Conservation (phyloP, 2,329 filamentous ascomycete species). For the Hypoxylon sp. region DNA sequence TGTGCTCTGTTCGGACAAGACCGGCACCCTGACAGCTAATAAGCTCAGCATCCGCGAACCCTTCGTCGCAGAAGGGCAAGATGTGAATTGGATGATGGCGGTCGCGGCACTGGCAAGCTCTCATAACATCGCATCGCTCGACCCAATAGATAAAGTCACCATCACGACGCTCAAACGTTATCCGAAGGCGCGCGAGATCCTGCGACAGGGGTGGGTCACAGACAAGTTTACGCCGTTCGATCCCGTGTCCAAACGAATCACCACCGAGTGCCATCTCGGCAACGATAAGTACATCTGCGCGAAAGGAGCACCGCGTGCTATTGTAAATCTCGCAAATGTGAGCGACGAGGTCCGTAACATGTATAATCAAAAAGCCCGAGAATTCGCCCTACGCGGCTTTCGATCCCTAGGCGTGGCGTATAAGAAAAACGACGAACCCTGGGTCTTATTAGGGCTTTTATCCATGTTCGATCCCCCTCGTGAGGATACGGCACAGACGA, state of each 20-base stretch:
- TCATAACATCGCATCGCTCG: conserved; percentile 83
- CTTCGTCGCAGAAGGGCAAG: conserved; percentile 81
- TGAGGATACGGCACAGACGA: conserved; percentile 84
- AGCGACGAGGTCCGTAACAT: conserved; percentile 74
- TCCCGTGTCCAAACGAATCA: conserved; percentile 85
- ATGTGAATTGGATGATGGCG: conserved; percentile 89
- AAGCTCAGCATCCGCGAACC: conserved; percentile 84
- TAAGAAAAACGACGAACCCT: conserved; percentile 81
- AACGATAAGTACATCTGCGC: conserved; percentile 80
- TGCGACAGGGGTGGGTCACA: conserved; percentile 81
- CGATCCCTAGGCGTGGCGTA: conserved; percentile 84
- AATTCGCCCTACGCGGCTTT: conserved; percentile 85
- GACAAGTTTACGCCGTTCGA: conserved; percentile 85
- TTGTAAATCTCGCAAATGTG: conserved; percentile 78
- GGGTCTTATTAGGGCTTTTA: conserved; percentile 82
- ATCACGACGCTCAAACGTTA: conserved; percentile 82
- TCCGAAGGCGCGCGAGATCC: conserved; percentile 82
- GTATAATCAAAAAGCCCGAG: conserved; percentile 80
- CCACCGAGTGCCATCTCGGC: conserved; percentile 77
- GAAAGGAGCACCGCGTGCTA: conserved; percentile 84
- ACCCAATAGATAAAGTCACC: conserved; percentile 85
- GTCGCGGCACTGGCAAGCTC: conserved; percentile 83
- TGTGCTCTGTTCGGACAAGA: conserved; percentile 86
- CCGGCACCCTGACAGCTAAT: conserved; percentile 81
- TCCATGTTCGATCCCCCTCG: conserved; percentile 86